A percentile compares a stretch with the other conserved stretches of the same genome.
Evolutionary conservation across 2,329 filamentous ascomycete genomes (phyloP).

Genomic region (Bisporella sp.): DNA sequence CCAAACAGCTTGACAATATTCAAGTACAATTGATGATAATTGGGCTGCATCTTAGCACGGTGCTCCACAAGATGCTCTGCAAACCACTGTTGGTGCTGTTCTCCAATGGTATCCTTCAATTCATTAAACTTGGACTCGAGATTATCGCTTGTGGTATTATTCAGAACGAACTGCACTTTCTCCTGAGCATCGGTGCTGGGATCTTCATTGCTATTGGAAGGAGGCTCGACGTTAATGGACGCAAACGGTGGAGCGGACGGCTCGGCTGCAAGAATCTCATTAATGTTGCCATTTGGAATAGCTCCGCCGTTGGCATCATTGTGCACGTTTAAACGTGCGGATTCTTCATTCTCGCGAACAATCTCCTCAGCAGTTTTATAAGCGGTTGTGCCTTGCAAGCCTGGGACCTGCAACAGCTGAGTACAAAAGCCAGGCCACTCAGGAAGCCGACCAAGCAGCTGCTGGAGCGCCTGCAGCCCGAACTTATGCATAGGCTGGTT

Average conservation of each 20-base stretch:
- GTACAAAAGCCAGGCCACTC: slow-evolving; percentile 97
- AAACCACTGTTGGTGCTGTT: slow-evolving; percentile 91
- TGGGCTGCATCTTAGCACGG: slow-evolving; percentile 93
- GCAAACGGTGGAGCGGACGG: slow-evolving; percentile 64
- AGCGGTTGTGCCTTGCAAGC: slow-evolving; percentile 77
- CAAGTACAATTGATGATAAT: slow-evolving; percentile 90
- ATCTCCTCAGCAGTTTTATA: slow-evolving; percentile 78
- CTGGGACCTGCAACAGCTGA: slow-evolving; percentile 73
- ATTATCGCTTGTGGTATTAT: slow-evolving; percentile 91
- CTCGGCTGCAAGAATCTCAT: slow-evolving; percentile 54
- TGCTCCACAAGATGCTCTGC: slow-evolving; percentile 91
- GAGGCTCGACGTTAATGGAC: slow-evolving; percentile 69
- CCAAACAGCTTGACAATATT: slow-evolving; percentile 80
- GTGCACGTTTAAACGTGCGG: slow-evolving; percentile 30
- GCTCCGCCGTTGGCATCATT: slow-evolving; percentile 43
- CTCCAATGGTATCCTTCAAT: slow-evolving; percentile 69
- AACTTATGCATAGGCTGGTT: slow-evolving; percentile 97
- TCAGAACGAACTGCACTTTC: slow-evolving; percentile 90
- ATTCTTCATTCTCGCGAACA: slow-evolving; percentile 59
- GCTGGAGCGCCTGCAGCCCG: slow-evolving; percentile 87
- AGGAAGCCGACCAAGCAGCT: slow-evolving; percentile 72
- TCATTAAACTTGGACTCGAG: slow-evolving; percentile 78
- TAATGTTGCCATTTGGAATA: slow-evolving; percentile 58
- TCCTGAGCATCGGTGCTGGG: slow-evolving; percentile 82
- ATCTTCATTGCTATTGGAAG: slow-evolving; percentile 60